These are phyloP conservation scores for Mercurialis annua DNA, from an alignment of 345 rosid genomes.

Conservation along the genomic window DNA sequence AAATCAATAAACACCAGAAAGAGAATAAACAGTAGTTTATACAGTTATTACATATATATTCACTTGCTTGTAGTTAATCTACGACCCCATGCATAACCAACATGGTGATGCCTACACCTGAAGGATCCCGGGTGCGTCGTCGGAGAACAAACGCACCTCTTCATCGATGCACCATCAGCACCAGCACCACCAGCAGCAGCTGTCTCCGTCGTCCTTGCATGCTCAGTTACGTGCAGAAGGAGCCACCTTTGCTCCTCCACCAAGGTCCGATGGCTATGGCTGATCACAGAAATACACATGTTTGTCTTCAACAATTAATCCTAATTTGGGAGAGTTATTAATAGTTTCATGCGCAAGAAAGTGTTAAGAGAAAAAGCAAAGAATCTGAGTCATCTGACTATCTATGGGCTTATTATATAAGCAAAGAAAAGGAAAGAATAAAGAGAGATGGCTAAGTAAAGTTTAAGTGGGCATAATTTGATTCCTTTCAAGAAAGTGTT, in stretches of 20 bases:
- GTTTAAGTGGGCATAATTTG: conserved; percentile 10
- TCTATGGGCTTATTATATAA: neutral
- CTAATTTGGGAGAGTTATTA: neutral
- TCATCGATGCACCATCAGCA: conserved; percentile 30
- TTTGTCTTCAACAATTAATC: neutral
- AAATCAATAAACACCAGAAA: neutral
- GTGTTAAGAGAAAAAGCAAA: conserved; percentile 10
- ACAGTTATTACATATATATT: conserved; percentile 1
- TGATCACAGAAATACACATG: conserved; percentile 30
- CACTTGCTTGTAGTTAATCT: conserved; percentile 9
- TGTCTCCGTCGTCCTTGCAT: neutral
- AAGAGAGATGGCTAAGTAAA: conserved; percentile 24
- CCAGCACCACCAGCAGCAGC: conserved; percentile 8
- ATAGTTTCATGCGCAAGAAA: neutral
- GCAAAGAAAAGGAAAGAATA: conserved; percentile 24
- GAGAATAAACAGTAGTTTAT: neutral
- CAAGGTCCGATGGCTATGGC: conserved; percentile 1
- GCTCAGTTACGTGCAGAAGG: conserved; percentile 3
- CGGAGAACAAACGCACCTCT: conserved; percentile 66
- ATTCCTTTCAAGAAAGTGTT: conserved; percentile 16
- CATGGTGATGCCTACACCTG: conserved; percentile 68
- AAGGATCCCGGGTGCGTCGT: conserved; percentile 77
- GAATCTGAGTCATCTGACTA: conserved; percentile 24
- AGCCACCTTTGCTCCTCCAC: conserved; percentile 19
- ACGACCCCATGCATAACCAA: conserved; percentile 48